Percentiles rank a stretch among this genome's conserved stretches.
These are phyloP conservation scores for Nannochloris sp. DNA, from an alignment of 139 green algal species.

Conservation along the genomic window DNA sequence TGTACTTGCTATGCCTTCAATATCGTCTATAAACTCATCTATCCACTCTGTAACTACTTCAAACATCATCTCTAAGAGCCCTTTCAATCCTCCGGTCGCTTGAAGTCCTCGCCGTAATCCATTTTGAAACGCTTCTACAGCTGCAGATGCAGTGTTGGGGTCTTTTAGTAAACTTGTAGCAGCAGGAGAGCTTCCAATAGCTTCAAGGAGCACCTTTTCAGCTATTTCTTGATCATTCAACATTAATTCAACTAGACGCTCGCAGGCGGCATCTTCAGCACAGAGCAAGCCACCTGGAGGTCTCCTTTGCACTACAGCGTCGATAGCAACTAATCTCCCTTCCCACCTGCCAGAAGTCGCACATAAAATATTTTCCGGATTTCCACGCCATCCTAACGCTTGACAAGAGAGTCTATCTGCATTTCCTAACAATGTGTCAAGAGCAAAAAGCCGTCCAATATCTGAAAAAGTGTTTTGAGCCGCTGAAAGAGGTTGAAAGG, in stretches of 20 bases:
- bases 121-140: slow-evolving; percentile 53
- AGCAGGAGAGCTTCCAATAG: slow-evolving; percentile 14
- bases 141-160: background rate
- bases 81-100: slow-evolving; percentile 29
- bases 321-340: slow-evolving; percentile 60
- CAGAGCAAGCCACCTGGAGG: slow-evolving; percentile 45
- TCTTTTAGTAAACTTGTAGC: slow-evolving; percentile 9
- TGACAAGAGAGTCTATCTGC: slow-evolving; percentile 65
- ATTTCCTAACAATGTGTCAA: slow-evolving; percentile 78
- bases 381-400: slow-evolving; percentile 70
- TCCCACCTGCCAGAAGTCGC: slow-evolving; percentile 9
- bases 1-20: slow-evolving; percentile 14
- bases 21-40: slow-evolving; percentile 49
- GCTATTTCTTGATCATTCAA: slow-evolving; percentile 40
- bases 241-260: slow-evolving; percentile 58
- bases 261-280: slow-evolving; percentile 53
- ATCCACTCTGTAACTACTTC: slow-evolving; percentile 51
- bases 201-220: slow-evolving; percentile 30
- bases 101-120: slow-evolving; percentile 35
- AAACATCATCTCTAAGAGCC: slow-evolving; percentile 79
- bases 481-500: slow-evolving; percentile 19
- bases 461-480: slow-evolving; percentile 33
- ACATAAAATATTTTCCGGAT: slow-evolving; percentile 44
- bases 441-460: slow-evolving; percentile 57
- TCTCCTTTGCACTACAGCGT: slow-evolving; percentile 65